Base-by-base conservation (phyloP, 208 protist genomes). In the Trypanosoma scelopori region DNA sequence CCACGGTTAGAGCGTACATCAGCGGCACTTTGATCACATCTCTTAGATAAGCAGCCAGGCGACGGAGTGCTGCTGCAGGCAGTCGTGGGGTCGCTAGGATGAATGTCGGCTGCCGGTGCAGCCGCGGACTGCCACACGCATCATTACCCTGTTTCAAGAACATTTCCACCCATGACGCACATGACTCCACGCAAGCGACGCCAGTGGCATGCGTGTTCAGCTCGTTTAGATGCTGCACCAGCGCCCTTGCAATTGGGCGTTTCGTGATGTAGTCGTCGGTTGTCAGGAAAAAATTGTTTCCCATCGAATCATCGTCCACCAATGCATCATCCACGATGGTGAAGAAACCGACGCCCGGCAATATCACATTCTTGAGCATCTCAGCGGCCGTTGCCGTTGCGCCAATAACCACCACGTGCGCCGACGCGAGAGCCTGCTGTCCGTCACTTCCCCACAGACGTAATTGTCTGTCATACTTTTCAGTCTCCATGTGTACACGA, bases 241-340 rank as follows among this genome's bases (percentile, higher is more conserved):
- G 70, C 30, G 76, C 69, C 37, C 74, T 45, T 1, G 97, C 94
- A 12, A 97, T 63, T 7, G 93, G 60, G 35, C 77, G 39, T 35
- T 90, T 89, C 39, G 95, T 43, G 9, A 30, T 22, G 18, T 75
- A 43, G 43, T 71, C 68, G 3, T 43, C 39, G 3, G 65, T 30
- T 1, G 79, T 59, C 23, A 99, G 57, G 68, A 99, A 99, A 71
- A 99, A 99, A 71, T 99, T 99, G 47, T 91, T 91, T n/a, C 95
- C 97, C 1, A 98, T 58, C 45, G 98, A 90, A 6, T 72, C 66
- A 1, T 64, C 63, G 9, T 65, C 80, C 2, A 98, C 91, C 6
- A 74, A 51, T 12, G 68, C 53, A 49, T 89, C 91, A 70, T 99
- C 98, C 3, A 99, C 94, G 16, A 99, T 69, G 0, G 95, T 98